These are phyloP conservation scores for Ascochyta pisi DNA, from an alignment of 2,329 filamentous ascomycete genomes.

Conservation along the genomic window DNA sequence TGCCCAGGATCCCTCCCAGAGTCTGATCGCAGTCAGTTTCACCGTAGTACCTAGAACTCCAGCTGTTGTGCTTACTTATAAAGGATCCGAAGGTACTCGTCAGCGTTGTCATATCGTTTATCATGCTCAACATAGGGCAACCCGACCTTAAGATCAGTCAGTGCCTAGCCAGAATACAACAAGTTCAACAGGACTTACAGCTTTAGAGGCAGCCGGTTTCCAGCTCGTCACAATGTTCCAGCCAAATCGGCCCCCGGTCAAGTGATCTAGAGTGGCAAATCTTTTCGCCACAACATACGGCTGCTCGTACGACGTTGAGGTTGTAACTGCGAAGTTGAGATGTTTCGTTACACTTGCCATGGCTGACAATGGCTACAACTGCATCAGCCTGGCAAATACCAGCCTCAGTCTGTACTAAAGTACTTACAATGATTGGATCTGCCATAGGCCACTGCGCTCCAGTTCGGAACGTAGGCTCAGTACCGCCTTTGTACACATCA, in stretches of 20 bases:
- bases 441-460: conserved; percentile 72
- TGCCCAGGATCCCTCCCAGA: conserved; percentile 70
- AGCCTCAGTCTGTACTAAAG: no score
- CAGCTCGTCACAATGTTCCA: conserved; percentile 68
- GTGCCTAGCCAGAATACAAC: no score
- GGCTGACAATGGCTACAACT: conserved; percentile 60
- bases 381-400: background rate
- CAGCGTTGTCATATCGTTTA: conserved; percentile 69
- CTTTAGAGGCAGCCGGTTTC: conserved; percentile 64
- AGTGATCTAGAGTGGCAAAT: conserved; percentile 68
- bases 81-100: conserved; percentile 71
- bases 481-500: conserved; percentile 62
- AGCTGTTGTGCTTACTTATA: conserved; percentile 58
- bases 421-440: conserved; percentile 58
- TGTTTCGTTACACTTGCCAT: conserved; percentile 70
- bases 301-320: conserved; percentile 69
- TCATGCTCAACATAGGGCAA: conserved; percentile 59
- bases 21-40: conserved; percentile 2
- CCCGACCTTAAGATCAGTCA: conserved; percentile 6
- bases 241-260: conserved; percentile 61
- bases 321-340: conserved; percentile 69
- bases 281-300: conserved; percentile 69
- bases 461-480: conserved; percentile 64
- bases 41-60: no score
- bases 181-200: background rate